A percentile compares a stretch with the other conserved stretches of the same genome.
phyloP scores from a whole-genome alignment of 2,329 filamentous ascomycete genomes.

The Claviceps humidiphila region DNA sequence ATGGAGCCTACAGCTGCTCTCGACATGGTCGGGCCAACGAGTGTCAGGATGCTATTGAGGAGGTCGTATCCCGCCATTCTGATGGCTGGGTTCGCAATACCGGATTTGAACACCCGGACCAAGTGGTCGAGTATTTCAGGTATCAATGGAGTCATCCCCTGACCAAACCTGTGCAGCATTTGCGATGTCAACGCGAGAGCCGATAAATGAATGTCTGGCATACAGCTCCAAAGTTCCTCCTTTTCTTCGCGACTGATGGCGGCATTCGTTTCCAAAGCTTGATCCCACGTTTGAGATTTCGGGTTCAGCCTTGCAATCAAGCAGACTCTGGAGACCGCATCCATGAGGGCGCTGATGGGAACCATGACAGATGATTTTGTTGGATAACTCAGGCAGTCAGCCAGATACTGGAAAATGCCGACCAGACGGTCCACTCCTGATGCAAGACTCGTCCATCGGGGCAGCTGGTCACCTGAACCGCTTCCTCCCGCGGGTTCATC shows the following conservation, averaged over 20 bases:
- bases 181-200: conserved; percentile 48
- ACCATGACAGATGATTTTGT: conserved; percentile 55
- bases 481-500: conserved; percentile 34
- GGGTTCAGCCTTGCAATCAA: conserved; percentile 45
- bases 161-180: conserved; percentile 44
- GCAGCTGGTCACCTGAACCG: conserved; percentile 37
- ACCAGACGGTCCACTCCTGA: conserved; percentile 58
- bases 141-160: conserved; percentile 43
- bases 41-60: conserved; percentile 40
- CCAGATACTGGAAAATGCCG: conserved; percentile 52
- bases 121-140: conserved; percentile 58
- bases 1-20: conserved; percentile 54
- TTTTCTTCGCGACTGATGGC: conserved; percentile 69
- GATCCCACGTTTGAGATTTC: conserved; percentile 32
- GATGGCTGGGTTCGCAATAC: conserved; percentile 37
- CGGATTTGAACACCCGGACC: conserved; percentile 53
- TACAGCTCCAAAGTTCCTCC: conserved; percentile 59
- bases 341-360: conserved; percentile 53
- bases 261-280: conserved; percentile 50
- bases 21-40: conserved; percentile 52
- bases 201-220: conserved; percentile 63
- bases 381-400: conserved; percentile 46
- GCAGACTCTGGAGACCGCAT: conserved; percentile 57
- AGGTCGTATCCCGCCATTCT: conserved; percentile 49
- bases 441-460: conserved; percentile 60